A percentile compares a stretch with the other conserved stretches of the same genome.
phyloP scores from a whole-genome alignment of 768 basidiomycete species.

The Tremella mesenterica region DNA sequence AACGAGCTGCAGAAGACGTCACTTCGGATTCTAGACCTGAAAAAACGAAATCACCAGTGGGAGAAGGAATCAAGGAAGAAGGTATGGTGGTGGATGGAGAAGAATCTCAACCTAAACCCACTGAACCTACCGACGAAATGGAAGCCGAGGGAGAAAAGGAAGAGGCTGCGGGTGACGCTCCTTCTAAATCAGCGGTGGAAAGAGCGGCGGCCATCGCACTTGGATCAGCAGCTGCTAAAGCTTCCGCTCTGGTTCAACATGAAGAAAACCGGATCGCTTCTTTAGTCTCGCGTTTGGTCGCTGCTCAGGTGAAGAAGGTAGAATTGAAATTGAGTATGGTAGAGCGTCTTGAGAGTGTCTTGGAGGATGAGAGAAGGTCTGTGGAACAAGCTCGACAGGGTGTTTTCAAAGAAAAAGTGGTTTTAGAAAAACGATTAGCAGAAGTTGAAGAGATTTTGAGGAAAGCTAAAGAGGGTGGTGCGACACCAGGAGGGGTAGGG shows the following conservation, averaged over 20 bases:
- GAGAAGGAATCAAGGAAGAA: slow-evolving; percentile 12
- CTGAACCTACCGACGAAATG: not conserved
- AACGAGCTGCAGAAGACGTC: slow-evolving; percentile 30
- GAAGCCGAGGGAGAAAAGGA: slow-evolving; percentile 5
- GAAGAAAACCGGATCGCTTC: slow-evolving; percentile 73
- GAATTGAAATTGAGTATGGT: slow-evolving; percentile 93
- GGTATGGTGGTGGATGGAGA: slow-evolving; percentile 48
- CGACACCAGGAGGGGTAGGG: not conserved
- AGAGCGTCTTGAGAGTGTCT: slow-evolving; percentile 84
- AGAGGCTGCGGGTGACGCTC: slow-evolving; percentile 6
- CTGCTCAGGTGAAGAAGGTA: slow-evolving; percentile 65
- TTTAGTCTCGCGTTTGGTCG: slow-evolving; percentile 69
- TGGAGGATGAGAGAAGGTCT: slow-evolving; percentile 80
- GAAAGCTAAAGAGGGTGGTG: slow-evolving; percentile 18
- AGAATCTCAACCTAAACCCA: not conserved
- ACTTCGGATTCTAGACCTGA: slow-evolving; percentile 30
- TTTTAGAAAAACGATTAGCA: slow-evolving; percentile 33
- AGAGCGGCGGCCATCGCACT: slow-evolving; percentile 82
- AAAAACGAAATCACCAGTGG: slow-evolving; percentile 13
- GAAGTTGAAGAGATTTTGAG: slow-evolving; percentile 36
- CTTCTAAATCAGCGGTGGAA: slow-evolving; percentile 58
- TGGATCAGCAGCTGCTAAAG: slow-evolving; percentile 77
- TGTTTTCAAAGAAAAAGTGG: slow-evolving; percentile 63
- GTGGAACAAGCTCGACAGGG: slow-evolving; percentile 74
- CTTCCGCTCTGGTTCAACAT: slow-evolving; percentile 65